Evolutionary conservation across 2,329 filamentous ascomycete genomes (phyloP).

Genomic region (Alternaria dauci): DNA sequence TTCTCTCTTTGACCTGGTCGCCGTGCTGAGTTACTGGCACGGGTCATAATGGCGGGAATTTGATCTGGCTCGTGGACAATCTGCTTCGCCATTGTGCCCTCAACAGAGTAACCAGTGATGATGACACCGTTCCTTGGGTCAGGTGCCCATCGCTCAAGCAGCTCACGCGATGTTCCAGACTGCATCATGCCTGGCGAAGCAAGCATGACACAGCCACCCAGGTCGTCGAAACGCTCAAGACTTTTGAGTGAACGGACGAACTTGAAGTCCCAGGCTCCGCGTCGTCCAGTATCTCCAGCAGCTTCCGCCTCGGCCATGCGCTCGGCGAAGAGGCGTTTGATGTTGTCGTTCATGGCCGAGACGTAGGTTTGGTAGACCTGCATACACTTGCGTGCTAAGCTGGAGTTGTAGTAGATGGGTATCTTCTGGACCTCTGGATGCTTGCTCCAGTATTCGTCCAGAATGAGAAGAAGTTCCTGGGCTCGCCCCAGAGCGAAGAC

Average conservation of each 20-base stretch:
- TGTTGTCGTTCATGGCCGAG: constrained; percentile 98
- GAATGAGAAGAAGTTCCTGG: constrained; percentile 90
- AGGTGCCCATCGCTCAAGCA: constrained; percentile 94
- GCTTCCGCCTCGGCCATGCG: constrained; percentile 90
- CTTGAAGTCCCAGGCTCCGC: constrained; percentile 96
- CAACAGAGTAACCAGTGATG: constrained; percentile 97
- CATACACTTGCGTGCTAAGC: constrained; percentile 96
- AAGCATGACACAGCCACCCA: constrained; percentile 95
- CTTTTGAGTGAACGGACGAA: constrained; percentile 92
- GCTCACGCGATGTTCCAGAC: constrained; percentile 89
- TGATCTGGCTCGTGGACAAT: constrained; percentile 94
- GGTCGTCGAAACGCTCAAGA: constrained; percentile 93
- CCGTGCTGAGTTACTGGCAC: constrained; percentile 59
- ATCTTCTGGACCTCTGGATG: constrained; percentile 88
- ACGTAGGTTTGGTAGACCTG: constrained; percentile 98
- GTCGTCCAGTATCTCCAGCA: constrained; percentile 74
- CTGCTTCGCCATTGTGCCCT: constrained; percentile 97
- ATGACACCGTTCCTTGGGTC: constrained; percentile 98
- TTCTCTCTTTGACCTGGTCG: constrained; percentile 70
- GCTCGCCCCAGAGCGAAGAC: constrained; percentile 94
- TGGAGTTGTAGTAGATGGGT: constrained; percentile 97
- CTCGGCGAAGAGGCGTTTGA: constrained; percentile 92
- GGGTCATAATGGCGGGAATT: constrained; percentile 91
- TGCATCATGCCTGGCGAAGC: constrained; percentile 98
- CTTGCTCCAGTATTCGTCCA: constrained; percentile 96